Conservation (phyloP, 73 alveolate genomes). For the Paramecium bursaria region DNA sequence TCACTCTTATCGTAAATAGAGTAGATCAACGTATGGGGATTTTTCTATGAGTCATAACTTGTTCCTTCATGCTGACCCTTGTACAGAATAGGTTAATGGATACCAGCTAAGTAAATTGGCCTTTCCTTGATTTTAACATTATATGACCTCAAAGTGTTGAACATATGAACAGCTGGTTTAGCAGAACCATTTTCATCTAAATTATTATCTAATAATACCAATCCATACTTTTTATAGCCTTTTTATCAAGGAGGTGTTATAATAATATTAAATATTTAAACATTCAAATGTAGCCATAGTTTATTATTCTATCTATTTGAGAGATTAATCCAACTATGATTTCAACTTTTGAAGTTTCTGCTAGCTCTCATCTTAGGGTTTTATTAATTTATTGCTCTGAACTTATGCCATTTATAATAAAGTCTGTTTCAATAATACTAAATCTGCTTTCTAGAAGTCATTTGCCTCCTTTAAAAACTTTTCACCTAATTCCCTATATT, state of each 20-base stretch:
- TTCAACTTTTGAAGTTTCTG: neutral
- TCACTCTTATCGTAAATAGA: neutral
- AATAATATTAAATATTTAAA: conserved; percentile 10
- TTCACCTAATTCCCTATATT: neutral
- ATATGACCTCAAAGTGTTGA: neutral
- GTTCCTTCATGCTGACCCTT: conserved; percentile 30
- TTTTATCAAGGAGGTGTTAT: neutral
- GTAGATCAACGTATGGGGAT: neutral
- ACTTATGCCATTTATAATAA: neutral
- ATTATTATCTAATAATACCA: neutral
- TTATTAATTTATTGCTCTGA: neutral
- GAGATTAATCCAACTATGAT: neutral
- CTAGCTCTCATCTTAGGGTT: neutral
- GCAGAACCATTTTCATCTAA: conserved; percentile 33
- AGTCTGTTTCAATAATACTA: neutral
- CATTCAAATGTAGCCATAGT: neutral
- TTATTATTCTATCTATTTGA: neutral
- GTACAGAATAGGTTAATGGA: conserved; percentile 6
- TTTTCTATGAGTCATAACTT: conserved; percentile 27
- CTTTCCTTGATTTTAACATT: neutral
- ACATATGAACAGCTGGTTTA: neutral
- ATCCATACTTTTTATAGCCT: conserved; percentile 50
- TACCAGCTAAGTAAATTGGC: conserved; percentile 19
- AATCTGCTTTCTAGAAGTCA: neutral
- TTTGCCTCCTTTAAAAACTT: conserved; percentile 6